Percentiles rank a stretch among this genome's conserved stretches.
Conservation (phyloP, 2,329 filamentous ascomycete genomes). For the Trichoderma afroharzianum region DNA sequence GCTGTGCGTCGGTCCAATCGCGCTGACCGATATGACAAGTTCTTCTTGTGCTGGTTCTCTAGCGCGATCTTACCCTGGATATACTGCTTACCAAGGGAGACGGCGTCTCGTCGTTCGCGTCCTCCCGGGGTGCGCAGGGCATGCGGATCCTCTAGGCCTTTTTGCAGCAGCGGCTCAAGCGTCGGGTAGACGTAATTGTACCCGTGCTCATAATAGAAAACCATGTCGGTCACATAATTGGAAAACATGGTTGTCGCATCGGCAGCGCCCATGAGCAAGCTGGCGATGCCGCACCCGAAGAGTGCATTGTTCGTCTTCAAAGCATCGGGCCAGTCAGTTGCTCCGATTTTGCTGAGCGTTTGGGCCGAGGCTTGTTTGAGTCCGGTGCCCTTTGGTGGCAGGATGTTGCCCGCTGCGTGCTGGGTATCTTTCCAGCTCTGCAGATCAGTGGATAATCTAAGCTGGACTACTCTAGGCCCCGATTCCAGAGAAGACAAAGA, state of each 20-base stretch:
- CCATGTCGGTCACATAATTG: slow-evolving; percentile 25
- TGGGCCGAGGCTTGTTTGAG: slow-evolving; percentile 17
- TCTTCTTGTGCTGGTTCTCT: slow-evolving; percentile 14
- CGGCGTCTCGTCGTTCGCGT: slow-evolving; percentile 19
- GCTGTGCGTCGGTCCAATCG: slow-evolving; percentile 18
- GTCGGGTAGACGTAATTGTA: slow-evolving; percentile 23
- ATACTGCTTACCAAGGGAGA: slow-evolving; percentile 20
- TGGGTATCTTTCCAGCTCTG: slow-evolving; percentile 21
- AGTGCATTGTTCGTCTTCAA: slow-evolving; percentile 23
- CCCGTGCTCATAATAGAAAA: slow-evolving; percentile 25
- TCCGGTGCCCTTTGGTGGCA: slow-evolving; percentile 21
- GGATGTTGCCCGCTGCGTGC: slow-evolving; percentile 19
- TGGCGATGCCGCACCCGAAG: slow-evolving; percentile 22
- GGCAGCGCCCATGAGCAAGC: slow-evolving; percentile 21
- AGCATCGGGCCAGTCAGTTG: slow-evolving; percentile 19
- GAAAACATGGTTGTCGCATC: slow-evolving; percentile 23
- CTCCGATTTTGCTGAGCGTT: slow-evolving; percentile 18
- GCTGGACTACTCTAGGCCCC: slow-evolving; percentile 15
- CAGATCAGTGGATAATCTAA: slow-evolving; percentile 21
- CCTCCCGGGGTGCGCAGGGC: slow-evolving; percentile 21
- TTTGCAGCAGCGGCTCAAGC: slow-evolving; percentile 18
- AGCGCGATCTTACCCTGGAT: slow-evolving; percentile 22
- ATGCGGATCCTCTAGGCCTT: slow-evolving; percentile 19
- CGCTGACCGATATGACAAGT: slow-evolving; percentile 17
- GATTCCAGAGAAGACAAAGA: slow-evolving; percentile 4